phyloP scores from a whole-genome alignment of 331 rosid species.

The Erythrophleum ivorense region DNA sequence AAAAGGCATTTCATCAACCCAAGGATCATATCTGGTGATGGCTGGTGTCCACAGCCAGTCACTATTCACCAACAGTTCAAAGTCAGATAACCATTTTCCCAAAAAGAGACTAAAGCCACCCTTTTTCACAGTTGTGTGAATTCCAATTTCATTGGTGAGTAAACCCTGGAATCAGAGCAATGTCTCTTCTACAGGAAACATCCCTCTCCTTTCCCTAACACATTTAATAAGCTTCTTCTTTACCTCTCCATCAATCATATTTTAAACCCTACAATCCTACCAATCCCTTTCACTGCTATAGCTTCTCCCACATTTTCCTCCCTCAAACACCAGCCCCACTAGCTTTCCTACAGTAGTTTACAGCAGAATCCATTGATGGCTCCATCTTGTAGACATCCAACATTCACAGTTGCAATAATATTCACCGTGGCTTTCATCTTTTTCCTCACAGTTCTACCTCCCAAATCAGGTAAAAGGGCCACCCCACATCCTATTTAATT shows the following conservation, averaged over 20 bases:
- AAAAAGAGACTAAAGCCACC: constrained; percentile 35
- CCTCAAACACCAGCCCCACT: neutral
- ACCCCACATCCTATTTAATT: neutral
- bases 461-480: constrained; percentile 60
- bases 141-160: constrained; percentile 43
- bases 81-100: constrained; percentile 61
- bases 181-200: constrained; percentile 68
- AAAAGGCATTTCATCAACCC: constrained; percentile 19
- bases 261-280: neutral
- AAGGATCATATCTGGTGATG: constrained; percentile 32
- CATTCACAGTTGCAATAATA: constrained; percentile 27
- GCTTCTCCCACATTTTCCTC: constrained; percentile 5
- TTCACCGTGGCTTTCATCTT: constrained; percentile 59
- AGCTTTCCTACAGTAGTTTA: constrained; percentile 45
- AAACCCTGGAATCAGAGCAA: constrained; percentile 49
- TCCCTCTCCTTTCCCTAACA: constrained; percentile 44
- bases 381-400: constrained; percentile 33
- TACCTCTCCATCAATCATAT: constrained; percentile 20
- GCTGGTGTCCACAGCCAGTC: constrained; percentile 28
- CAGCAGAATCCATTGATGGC: constrained; percentile 50
- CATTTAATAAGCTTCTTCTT: constrained; percentile 24
- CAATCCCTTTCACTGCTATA: constrained; percentile 27
- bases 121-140: constrained; percentile 38
- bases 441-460: constrained; percentile 48
- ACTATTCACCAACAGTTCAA: constrained; percentile 53